Percentiles rank a stretch among this genome's conserved stretches.
Conservation (phyloP, 208 protist species). For the Willaertia magna region DNA sequence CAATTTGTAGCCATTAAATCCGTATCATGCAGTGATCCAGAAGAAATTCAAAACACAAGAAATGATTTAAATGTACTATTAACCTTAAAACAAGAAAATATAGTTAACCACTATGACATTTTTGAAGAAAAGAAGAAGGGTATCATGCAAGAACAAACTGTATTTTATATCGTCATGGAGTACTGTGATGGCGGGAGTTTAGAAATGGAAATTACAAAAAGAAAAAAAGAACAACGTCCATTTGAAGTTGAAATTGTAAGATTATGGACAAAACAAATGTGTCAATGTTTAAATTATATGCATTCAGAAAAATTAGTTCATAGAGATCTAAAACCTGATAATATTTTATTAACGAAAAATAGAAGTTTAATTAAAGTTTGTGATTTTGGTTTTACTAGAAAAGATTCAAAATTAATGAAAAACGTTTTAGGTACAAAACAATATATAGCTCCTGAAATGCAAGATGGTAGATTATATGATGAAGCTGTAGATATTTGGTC, state of each 20-base stretch:
- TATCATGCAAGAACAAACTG: not conserved
- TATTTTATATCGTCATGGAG: constrained; percentile 3
- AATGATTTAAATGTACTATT: not conserved
- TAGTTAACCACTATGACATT: not conserved
- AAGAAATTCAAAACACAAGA: not conserved
- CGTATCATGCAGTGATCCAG: not conserved
- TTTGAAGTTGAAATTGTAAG: not conserved
- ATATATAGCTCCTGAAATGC: constrained; percentile 3
- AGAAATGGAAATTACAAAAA: not conserved
- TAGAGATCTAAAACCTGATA: constrained; percentile 5
- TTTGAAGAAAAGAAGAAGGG: not conserved
- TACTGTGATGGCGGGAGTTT: not conserved
- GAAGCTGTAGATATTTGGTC: not conserved
- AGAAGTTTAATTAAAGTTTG: not conserved
- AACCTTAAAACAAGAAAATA: not conserved
- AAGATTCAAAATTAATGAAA: not conserved
- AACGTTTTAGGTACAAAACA: not conserved
- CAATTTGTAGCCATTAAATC: not conserved
- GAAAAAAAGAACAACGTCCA: not conserved
- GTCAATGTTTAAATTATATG: not conserved
- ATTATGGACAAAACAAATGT: not conserved
- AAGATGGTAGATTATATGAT: not conserved
- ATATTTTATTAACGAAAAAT: not conserved
- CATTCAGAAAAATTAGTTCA: not conserved
- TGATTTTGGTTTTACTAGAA: constrained; percentile 10